phyloP scores from a whole-genome alignment of 2,329 filamentous ascomycete species.

The Laburnicola sp. region DNA sequence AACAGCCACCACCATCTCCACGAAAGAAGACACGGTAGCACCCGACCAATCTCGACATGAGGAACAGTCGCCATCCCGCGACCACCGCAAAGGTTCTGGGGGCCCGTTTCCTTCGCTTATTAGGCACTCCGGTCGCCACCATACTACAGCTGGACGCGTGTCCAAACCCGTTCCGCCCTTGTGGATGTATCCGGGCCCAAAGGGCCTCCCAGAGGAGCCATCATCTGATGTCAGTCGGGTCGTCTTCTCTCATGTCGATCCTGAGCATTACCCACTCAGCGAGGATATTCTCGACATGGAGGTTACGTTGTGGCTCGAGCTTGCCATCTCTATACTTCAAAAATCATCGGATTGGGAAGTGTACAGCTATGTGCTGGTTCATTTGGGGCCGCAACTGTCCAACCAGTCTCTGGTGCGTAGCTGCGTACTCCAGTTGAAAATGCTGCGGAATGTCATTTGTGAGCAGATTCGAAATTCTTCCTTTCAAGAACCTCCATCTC shows the following conservation, averaged over 20 bases:
- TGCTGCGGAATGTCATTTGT: constrained; percentile 75
- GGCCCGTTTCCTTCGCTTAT: constrained; percentile 41
- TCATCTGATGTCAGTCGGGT: constrained; percentile 53
- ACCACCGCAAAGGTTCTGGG: constrained; percentile 35
- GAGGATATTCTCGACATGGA: constrained; percentile 55
- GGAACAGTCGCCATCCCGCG: constrained; percentile 32
- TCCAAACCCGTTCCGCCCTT: constrained; percentile 47
- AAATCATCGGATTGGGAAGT: constrained; percentile 84
- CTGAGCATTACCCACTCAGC: constrained; percentile 35
- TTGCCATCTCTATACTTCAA: constrained; percentile 72
- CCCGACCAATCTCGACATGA: constrained; percentile 32
- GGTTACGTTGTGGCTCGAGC: constrained; percentile 68
- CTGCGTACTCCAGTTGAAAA: constrained; percentile 73
- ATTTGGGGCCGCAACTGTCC: constrained; percentile 82
- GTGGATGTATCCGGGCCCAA: constrained; percentile 61
- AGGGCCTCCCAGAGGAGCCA: constrained; percentile 59
- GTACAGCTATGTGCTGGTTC: constrained; percentile 85
- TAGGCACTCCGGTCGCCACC: constrained; percentile 30
- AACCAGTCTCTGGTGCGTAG: constrained; percentile 84
- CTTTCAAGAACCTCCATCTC: constrained; percentile 78
- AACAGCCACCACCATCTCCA: constrained; percentile 51
- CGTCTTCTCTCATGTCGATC: constrained; percentile 54
- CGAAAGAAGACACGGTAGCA: constrained; percentile 46
- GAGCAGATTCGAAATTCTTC: constrained; percentile 77
- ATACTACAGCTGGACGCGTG: constrained; percentile 30